phyloP scores from a whole-genome alignment of 2,329 filamentous ascomycete genomes.

The Aureobasidium lini region DNA sequence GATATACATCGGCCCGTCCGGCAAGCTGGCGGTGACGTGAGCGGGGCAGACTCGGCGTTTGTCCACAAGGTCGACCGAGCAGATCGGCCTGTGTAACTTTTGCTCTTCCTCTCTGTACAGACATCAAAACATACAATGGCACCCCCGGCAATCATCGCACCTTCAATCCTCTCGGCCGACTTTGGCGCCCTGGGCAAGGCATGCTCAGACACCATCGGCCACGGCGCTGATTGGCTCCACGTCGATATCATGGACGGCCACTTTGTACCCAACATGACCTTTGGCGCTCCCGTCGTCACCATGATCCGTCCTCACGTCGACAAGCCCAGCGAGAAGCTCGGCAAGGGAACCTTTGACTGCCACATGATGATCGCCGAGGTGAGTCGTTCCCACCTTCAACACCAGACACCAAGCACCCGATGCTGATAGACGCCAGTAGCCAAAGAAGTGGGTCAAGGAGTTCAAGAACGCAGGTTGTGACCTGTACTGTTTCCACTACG shows the following conservation, averaged over 20 bases:
- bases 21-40: background rate
- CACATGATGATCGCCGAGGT: constrained; percentile 99
- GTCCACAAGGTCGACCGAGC: background rate
- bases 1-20: background rate
- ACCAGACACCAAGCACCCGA: background rate
- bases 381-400: background rate
- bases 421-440: constrained; percentile 44
- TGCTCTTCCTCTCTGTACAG: background rate
- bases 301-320: constrained; percentile 86
- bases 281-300: constrained; percentile 88
- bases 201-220: constrained; percentile 76
- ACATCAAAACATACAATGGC: constrained; percentile 54
- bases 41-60: background rate
- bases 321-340: constrained; percentile 58
- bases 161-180: constrained; percentile 96
- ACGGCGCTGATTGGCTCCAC: constrained; percentile 88
- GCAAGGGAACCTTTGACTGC: constrained; percentile 93
- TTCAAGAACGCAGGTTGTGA: constrained; percentile 93
- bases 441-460: constrained; percentile 95
- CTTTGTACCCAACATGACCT: constrained; percentile 97
- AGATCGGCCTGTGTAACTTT: background rate
- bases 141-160: constrained; percentile 87
- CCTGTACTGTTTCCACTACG: constrained; percentile 99
- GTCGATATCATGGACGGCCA: constrained; percentile 99
- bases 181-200: constrained; percentile 82